Evolutionary conservation across 2,329 filamentous ascomycete species (phyloP), one percentile per base, ranked within the genome.

Genomic region (Fusarium mangiferae): DNA sequence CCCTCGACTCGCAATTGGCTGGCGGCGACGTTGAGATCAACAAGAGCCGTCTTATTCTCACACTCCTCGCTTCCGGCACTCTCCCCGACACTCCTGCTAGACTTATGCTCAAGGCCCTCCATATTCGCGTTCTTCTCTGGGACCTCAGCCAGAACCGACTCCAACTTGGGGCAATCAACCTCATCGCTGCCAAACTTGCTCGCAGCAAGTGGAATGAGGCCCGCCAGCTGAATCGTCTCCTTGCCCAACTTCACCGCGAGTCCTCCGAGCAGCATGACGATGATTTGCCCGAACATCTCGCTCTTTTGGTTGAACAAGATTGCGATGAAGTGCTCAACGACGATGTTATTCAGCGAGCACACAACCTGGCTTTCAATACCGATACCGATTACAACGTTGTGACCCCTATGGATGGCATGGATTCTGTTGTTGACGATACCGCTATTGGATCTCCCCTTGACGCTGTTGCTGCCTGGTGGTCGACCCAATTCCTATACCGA

Each of bases 391-490:
- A 93, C 77, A 90, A 91, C 36, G 88, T 91, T 1, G 84, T 87
- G 48, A 85, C 88, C 7, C 85, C 87, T 28, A 92, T 94, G 72
- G 90, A 92, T 59, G 90, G 93, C 54, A 93, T 97, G 87, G 93
- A 97, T 79, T 88, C 90, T 11, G 94, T 98, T 2, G 93, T 96
- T 7, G 93, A 96, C 67, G 96, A 98, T 78, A 90, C 90, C 59
- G 92, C 94, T 6, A 93, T 98, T 68, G 90, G 93, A 59, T 96
- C 94, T 24, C 94, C 95, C 1, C 89, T 98, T 74, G 96, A 98
- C 81, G 95, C 94, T 18, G 90, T 98, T 58, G 94, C 95, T 12
- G 94, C 95, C 5, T 98, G 95, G 95, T 96, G 92, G 85, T 97
- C 95, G 1, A 94, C 90, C 72, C 87, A 92, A 62, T 86, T 90